These are phyloP conservation scores for Rachicladosporium sp. DNA, from an alignment of 2,329 filamentous ascomycete genomes.

Conservation along the genomic window DNA sequence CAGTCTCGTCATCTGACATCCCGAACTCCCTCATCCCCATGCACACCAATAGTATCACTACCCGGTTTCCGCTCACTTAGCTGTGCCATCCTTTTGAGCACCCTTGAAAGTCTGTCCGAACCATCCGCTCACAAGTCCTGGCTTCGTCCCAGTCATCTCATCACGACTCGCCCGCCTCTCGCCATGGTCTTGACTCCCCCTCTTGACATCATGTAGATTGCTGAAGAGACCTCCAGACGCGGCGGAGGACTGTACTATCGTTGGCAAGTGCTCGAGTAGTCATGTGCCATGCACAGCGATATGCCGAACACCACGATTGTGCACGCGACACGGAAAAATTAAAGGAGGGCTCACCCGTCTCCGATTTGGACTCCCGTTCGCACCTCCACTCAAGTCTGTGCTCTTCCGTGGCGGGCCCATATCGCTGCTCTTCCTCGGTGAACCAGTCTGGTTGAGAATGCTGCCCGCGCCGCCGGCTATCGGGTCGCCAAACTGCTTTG, in stretches of 20 bases:
- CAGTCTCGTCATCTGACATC: background rate
- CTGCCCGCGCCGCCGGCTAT: slow-evolving; percentile 1
- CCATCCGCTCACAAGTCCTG: slow-evolving; percentile 16
- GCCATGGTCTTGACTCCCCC: slow-evolving; percentile 22
- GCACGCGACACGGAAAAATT: too few species aligned
- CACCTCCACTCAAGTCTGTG: background rate
- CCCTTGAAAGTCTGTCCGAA: slow-evolving; percentile 20
- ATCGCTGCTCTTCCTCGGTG: too few species aligned
- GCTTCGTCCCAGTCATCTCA: slow-evolving; percentile 9
- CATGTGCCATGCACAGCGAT: too few species aligned
- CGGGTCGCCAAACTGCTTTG: slow-evolving; percentile 7
- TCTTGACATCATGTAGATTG: slow-evolving; percentile 17
- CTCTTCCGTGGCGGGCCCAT: too few species aligned
- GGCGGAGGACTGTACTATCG: slow-evolving; percentile 10
- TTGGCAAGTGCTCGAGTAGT: too few species aligned
- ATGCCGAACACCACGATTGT: background rate
- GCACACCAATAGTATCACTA: slow-evolving; percentile 6
- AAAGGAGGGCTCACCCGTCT: slow-evolving; percentile 8
- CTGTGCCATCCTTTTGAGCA: slow-evolving; percentile 7
- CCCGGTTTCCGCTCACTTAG: slow-evolving; percentile 4
- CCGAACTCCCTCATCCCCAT: slow-evolving; percentile 13
- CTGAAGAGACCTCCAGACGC: slow-evolving; percentile 13
- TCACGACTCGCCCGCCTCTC: slow-evolving; percentile 17
- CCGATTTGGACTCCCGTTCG: slow-evolving; percentile 1
- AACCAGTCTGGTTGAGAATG: slow-evolving; percentile 1